phyloP scores from a whole-genome alignment of 2,329 filamentous ascomycete genomes.

The Colletotrichum viniferum region DNA sequence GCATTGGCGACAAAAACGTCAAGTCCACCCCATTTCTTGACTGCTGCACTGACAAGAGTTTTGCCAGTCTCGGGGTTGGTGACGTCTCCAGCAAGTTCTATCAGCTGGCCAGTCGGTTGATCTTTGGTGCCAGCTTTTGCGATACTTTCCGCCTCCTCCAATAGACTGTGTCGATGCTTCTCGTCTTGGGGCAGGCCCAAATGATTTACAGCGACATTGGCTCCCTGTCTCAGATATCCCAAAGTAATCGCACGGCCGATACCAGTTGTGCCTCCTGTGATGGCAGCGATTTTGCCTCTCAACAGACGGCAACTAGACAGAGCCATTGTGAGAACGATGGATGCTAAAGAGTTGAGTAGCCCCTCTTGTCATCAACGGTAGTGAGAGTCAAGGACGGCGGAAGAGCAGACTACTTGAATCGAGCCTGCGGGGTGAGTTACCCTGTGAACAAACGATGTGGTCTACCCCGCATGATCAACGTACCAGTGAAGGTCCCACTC shows the following conservation, averaged over 20 bases:
- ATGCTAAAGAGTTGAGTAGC: neutral
- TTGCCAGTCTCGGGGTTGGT: slow-evolving; percentile 65
- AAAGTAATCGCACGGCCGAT: slow-evolving; percentile 73
- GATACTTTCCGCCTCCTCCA: slow-evolving; percentile 39
- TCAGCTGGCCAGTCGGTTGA: slow-evolving; percentile 49
- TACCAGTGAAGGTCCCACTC: neutral
- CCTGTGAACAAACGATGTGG: neutral
- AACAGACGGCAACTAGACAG: slow-evolving; percentile 40
- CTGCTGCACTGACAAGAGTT: slow-evolving; percentile 38
- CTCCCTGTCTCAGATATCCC: slow-evolving; percentile 68
- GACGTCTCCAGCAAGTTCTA: slow-evolving; percentile 68
- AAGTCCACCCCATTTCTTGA: slow-evolving; percentile 46
- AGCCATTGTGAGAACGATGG: neutral
- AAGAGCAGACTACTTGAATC: neutral
- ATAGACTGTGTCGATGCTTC: slow-evolving; percentile 31
- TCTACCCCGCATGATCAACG: neutral
- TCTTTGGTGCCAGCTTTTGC: slow-evolving; percentile 21
- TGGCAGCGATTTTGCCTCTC: slow-evolving; percentile 63
- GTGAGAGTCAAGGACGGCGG: neutral
- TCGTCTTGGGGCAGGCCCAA: slow-evolving; percentile 45
- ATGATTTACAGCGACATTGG: slow-evolving; percentile 67
- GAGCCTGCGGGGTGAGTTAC: neutral
- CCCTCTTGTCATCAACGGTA: neutral
- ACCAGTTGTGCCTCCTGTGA: slow-evolving; percentile 70
- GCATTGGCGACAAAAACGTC: slow-evolving; percentile 43